These are phyloP conservation scores for Pachyrhizus erosus DNA, from an alignment of 306 rosid species.

Conservation along the genomic window DNA sequence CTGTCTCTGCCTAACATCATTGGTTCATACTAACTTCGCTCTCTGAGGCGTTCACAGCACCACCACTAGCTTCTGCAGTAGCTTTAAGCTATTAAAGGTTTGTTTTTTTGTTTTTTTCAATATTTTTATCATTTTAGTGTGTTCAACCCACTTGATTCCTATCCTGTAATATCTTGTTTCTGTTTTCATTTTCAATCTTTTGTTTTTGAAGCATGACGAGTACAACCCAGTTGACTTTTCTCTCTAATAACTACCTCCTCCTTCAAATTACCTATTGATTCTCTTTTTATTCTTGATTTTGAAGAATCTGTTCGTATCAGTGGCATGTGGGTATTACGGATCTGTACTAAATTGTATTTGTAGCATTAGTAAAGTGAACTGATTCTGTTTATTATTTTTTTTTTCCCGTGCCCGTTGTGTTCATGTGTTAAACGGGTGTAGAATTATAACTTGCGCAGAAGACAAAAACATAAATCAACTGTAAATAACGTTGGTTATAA, in stretches of 20 bases:
- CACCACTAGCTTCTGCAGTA: slow-evolving; percentile 9
- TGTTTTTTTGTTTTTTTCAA: not conserved
- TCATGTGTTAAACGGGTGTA: not conserved
- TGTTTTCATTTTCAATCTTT: not conserved
- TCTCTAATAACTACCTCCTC: not conserved
- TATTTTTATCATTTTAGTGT: not conserved
- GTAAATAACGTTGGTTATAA: not conserved
- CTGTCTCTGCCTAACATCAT: not conserved
- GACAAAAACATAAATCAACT: slow-evolving; percentile 12
- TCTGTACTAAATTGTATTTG: slow-evolving; percentile 31
- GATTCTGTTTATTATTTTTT: not conserved
- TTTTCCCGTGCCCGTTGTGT: not conserved
- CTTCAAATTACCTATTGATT: not conserved
- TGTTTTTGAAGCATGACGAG: not conserved
- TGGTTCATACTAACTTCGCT: not conserved
- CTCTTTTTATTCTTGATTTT: not conserved
- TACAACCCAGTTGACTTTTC: slow-evolving; percentile 9
- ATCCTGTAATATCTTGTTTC: not conserved
- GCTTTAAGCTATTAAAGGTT: slow-evolving; percentile 40
- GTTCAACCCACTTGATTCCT: not conserved
- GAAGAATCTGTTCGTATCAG: not conserved
- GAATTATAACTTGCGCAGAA: not conserved
- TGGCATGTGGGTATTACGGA: slow-evolving; percentile 12
- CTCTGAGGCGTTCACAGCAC: not conserved
- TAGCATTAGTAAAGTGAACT: slow-evolving; percentile 15